These are phyloP conservation scores for Pilaira anomala DNA, from an alignment of 192 early-diverging fungal genomes.

Conservation along the genomic window DNA sequence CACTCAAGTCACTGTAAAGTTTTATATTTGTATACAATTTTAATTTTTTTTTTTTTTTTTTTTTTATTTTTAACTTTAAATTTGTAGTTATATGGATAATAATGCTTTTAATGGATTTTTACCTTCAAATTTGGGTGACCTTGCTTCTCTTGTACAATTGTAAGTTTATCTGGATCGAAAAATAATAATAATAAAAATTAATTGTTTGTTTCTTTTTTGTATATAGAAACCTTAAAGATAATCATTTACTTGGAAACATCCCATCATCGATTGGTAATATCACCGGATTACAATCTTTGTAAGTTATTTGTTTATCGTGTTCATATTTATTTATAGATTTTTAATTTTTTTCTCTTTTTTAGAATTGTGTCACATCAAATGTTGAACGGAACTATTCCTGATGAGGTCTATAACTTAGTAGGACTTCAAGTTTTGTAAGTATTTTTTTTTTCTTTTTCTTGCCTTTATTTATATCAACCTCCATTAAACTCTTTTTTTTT, in stretches of 20 bases:
- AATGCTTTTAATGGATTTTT: constrained; percentile 27
- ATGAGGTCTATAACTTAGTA: constrained; percentile 14
- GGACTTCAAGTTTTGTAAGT: constrained; percentile 31
- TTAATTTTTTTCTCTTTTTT: not conserved
- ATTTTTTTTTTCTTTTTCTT: no score
- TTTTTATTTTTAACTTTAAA: no score
- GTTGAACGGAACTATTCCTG: constrained; percentile 28
- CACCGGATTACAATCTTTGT: constrained; percentile 18
- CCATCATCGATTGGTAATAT: constrained; percentile 21
- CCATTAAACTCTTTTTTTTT: no score
- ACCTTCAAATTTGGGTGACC: constrained; percentile 19
- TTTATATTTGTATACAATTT: no score
- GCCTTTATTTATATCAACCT: no score
- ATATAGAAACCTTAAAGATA: constrained; percentile 12
- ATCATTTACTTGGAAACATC: constrained; percentile 16
- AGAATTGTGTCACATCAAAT: constrained; percentile 16
- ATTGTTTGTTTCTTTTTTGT: not conserved
- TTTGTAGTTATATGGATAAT: constrained; percentile 20
- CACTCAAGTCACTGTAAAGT: constrained; percentile 22
- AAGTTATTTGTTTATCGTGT: not conserved
- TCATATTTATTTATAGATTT: not conserved
- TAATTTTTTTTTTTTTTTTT: no score
- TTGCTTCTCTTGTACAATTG: constrained; percentile 15
- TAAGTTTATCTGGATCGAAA: no score
- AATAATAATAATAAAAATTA: no score